A percentile compares a stretch with the other conserved stretches of the same genome.
phyloP scores from a whole-genome alignment of 2,329 filamentous ascomycete genomes.

The Balansia obtecta region DNA sequence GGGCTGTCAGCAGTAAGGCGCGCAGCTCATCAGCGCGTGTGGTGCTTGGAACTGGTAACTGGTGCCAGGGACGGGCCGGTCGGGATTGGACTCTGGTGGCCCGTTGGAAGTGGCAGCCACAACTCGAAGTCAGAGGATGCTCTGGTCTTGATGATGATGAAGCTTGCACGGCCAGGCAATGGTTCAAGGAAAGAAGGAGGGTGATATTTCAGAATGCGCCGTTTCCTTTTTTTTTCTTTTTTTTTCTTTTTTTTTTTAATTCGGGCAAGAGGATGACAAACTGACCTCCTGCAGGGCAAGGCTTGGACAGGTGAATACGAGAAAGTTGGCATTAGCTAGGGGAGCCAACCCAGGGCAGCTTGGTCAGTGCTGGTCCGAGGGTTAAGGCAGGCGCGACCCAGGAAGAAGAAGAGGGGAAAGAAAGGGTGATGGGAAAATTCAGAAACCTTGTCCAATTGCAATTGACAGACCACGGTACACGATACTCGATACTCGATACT shows the following conservation, averaged over 20 bases:
- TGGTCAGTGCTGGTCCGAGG: neutral
- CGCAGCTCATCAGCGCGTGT: neutral
- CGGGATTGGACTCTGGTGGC: neutral
- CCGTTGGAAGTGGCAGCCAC: neutral
- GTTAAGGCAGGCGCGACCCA: constrained; percentile 2
- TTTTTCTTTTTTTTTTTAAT: neutral
- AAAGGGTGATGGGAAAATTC: neutral
- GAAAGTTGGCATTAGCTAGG: constrained; percentile 1
- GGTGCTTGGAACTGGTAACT: neutral
- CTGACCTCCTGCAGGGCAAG: constrained; percentile 1
- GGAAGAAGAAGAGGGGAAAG: neutral
- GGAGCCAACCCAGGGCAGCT: neutral
- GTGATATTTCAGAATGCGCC: neutral
- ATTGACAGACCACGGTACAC: neutral
- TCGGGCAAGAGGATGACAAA: constrained; percentile 2
- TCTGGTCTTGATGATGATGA: neutral
- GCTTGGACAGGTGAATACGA: constrained; percentile 5
- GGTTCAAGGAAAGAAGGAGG: neutral
- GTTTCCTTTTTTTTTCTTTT: neutral
- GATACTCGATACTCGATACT: too few relatives aligned
- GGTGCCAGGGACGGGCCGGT: neutral
- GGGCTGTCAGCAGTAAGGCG: neutral
- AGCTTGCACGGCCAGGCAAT: neutral
- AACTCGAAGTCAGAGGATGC: neutral
- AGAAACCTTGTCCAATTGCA: neutral